Conservation (phyloP, 805 yeast species). For the Candida caryicola region DNA sequence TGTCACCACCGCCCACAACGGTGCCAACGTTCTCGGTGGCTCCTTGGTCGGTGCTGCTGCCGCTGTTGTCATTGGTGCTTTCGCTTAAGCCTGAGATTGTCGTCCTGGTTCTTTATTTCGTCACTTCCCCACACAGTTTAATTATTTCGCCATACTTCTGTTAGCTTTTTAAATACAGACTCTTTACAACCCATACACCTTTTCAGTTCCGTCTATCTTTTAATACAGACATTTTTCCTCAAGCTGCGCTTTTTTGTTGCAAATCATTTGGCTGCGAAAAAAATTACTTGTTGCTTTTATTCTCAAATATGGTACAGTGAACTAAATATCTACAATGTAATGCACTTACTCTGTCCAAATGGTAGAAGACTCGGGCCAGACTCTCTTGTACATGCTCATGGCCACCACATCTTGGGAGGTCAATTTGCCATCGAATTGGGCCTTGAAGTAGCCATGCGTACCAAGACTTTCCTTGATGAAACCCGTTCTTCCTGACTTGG, state of each 20-base stretch:
- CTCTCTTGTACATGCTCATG: slow-evolving; percentile 90
- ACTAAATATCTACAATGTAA: slow-evolving; percentile 7
- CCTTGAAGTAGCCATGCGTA: slow-evolving; percentile 97
- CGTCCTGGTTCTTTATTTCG: too few relatives aligned
- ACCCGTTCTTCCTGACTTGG: slow-evolving; percentile 91
- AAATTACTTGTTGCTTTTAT: not conserved
- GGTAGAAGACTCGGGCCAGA: slow-evolving; percentile 70
- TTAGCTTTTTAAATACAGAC: too few relatives aligned
- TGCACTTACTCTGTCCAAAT: slow-evolving; percentile 27
- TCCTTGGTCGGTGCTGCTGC: slow-evolving; percentile 4
- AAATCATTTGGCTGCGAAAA: not conserved
- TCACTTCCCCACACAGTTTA: too few relatives aligned
- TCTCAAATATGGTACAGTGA: not conserved
- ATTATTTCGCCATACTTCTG: too few relatives aligned
- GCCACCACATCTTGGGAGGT: slow-evolving; percentile 91
- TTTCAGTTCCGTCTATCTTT: too few relatives aligned
- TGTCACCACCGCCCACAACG: slow-evolving; percentile 8
- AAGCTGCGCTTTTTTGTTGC: not conserved
- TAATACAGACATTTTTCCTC: too few relatives aligned
- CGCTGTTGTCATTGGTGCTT: not conserved
- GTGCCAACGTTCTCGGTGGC: slow-evolving; percentile 8
- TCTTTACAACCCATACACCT: too few relatives aligned
- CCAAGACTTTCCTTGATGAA: slow-evolving; percentile 94
- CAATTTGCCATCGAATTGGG: slow-evolving; percentile 86
- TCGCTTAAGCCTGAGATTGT: not conserved